phyloP scores from a whole-genome alignment of 2,329 filamentous ascomycete genomes.

The Verruconis gallopava region DNA sequence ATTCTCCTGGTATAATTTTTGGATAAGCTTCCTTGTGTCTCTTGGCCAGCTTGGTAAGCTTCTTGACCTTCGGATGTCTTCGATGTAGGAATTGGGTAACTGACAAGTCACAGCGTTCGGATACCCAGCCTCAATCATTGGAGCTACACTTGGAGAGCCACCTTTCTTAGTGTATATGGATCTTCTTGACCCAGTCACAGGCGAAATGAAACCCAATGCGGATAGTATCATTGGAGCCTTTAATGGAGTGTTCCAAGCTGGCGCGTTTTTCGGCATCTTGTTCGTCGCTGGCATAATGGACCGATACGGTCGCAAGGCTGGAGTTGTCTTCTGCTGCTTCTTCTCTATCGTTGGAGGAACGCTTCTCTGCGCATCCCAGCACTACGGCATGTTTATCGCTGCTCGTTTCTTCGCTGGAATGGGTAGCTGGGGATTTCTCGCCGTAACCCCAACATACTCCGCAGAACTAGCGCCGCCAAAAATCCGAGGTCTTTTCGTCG shows the following conservation, averaged over 20 bases:
- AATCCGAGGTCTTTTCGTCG: conserved; percentile 17
- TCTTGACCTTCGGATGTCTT: too few species aligned
- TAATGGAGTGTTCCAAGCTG: conserved; percentile 17
- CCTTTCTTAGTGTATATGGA: conserved; percentile 15
- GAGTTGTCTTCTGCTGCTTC: conserved; percentile 14
- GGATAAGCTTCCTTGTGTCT: conserved; percentile 14
- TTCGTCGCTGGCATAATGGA: conserved; percentile 14
- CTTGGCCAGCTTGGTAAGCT: conserved; percentile 15
- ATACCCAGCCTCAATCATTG: conserved; percentile 16
- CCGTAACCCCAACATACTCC: conserved; percentile 16
- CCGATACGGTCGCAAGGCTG: conserved; percentile 15
- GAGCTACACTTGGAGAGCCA: conserved; percentile 15
- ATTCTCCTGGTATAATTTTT: conserved; percentile 14
- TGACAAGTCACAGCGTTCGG: too few species aligned
- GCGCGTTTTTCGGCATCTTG: conserved; percentile 15
- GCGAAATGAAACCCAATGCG: conserved; percentile 11
- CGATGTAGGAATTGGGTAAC: too few species aligned
- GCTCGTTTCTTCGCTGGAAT: conserved; percentile 11
- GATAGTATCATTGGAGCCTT: conserved; percentile 15
- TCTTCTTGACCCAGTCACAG: conserved; percentile 14
- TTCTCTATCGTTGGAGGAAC: conserved; percentile 15
- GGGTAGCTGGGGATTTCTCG: conserved; percentile 17
- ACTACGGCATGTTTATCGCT: conserved; percentile 15
- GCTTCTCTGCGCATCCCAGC: conserved; percentile 13
- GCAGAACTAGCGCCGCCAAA: conserved; percentile 16